Percentiles rank a stretch among this genome's conserved stretches.
Evolutionary conservation across 257 asterid species (phyloP).

Genomic region (Jasminum sambac): DNA sequence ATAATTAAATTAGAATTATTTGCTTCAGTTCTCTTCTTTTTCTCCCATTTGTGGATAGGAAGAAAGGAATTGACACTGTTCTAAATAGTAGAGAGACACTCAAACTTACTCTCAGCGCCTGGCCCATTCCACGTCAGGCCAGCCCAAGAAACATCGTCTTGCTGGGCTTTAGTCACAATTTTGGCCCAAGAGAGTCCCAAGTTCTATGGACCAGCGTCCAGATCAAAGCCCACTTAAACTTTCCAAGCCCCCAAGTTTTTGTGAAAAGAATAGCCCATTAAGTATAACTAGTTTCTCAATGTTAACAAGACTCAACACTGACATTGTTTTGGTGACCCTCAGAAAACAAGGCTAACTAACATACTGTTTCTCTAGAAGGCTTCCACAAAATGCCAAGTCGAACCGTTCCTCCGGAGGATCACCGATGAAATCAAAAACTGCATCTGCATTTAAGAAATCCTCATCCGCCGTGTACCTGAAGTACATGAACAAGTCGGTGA

Average conservation of each 20-base stretch:
- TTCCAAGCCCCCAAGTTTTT: neutral
- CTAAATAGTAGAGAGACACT: neutral
- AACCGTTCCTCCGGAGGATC: slow-evolving; percentile 94
- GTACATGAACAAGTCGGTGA: neutral
- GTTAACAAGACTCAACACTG: neutral
- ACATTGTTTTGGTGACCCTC: slow-evolving; percentile 7
- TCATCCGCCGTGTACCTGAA: slow-evolving; percentile 86
- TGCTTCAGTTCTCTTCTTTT: neutral
- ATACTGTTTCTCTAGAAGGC: slow-evolving; percentile 75
- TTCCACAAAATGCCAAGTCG: slow-evolving; percentile 78
- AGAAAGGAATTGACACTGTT: neutral
- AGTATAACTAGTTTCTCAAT: neutral
- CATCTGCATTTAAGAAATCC: slow-evolving; percentile 86
- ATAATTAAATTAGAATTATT: neutral
- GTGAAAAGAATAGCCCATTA: neutral
- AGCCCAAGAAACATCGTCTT: neutral
- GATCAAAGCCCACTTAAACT: neutral
- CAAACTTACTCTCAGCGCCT: neutral
- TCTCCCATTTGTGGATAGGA: neutral
- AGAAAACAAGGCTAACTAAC: slow-evolving; percentile 38
- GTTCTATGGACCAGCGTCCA: neutral
- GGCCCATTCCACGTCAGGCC: too few relatives aligned
- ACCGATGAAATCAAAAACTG: slow-evolving; percentile 94
- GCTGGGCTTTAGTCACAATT: neutral
- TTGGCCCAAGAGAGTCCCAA: too few relatives aligned